Evolutionary conservation across 2,329 filamentous ascomycete species (phyloP).

Genomic region (Penicillium sp.): DNA sequence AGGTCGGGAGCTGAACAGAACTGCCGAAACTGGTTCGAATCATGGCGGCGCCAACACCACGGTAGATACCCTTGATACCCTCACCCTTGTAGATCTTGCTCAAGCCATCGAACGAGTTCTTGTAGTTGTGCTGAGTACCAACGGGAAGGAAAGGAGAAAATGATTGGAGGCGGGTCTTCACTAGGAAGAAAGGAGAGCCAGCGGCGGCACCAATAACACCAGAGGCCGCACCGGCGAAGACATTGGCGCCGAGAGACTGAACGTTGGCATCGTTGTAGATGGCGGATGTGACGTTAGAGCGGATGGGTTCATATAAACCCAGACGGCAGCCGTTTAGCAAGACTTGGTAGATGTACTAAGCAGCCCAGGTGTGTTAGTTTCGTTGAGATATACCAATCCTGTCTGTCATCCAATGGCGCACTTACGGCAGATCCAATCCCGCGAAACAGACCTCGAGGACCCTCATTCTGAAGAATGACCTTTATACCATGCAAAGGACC

Average conservation of each 20-base stretch:
- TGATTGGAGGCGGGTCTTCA: constrained; percentile 94
- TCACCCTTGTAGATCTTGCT: constrained; percentile 74
- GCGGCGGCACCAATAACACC: constrained; percentile 90
- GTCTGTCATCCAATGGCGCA: constrained; percentile 1
- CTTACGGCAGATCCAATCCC: constrained; percentile 78
- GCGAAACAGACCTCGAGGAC: constrained; percentile 78
- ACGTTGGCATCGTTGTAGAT: constrained; percentile 70
- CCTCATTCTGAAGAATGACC: constrained; percentile 89
- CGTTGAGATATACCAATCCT: not conserved
- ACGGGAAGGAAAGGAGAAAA: constrained; percentile 90
- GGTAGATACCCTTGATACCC: constrained; percentile 78
- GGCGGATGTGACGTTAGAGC: constrained; percentile 65
- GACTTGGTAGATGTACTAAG: constrained; percentile 85
- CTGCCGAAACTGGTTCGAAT: constrained; percentile 93
- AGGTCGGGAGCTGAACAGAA: constrained; percentile 93
- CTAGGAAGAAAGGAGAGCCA: constrained; percentile 93
- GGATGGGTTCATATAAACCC: constrained; percentile 96
- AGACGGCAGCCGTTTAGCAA: constrained; percentile 94
- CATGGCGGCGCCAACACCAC: constrained; percentile 90
- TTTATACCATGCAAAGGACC: constrained; percentile 88
- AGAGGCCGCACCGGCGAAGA: constrained; percentile 85
- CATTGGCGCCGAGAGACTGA: constrained; percentile 87
- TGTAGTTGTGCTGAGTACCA: constrained; percentile 93
- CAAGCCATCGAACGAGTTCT: constrained; percentile 80
- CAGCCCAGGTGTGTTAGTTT: not conserved